Percentiles rank a stretch among this genome's conserved stretches.
These are phyloP conservation scores for Naganishia liquefaciens DNA, from an alignment of 1,284 basidiomycete species.

Conservation along the genomic window DNA sequence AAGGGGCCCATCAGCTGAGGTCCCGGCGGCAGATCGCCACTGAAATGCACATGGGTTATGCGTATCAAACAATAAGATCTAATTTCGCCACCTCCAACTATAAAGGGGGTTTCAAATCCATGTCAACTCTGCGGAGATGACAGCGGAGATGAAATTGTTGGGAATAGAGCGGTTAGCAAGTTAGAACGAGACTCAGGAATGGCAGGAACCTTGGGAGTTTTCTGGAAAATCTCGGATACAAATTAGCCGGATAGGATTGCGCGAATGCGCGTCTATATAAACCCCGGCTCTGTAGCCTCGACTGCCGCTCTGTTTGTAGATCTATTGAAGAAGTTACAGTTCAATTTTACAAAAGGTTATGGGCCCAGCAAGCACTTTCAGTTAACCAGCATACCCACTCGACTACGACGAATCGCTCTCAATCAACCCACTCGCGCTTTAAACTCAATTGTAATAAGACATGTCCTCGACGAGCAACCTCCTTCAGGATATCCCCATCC, in stretches of 20 bases:
- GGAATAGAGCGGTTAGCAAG: not conserved
- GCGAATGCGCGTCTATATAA: not conserved
- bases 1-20: no score
- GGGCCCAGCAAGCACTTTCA: constrained; percentile 2
- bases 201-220: not conserved
- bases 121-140: no score
- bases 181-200: not conserved
- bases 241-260: not conserved
- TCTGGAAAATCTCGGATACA: constrained; percentile 1
- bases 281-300: not conserved
- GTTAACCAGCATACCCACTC: not conserved
- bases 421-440: not conserved
- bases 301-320: not conserved
- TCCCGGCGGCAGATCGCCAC: no score
- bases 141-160: no score
- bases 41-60: no score
- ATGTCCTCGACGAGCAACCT: not conserved
- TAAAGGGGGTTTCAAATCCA: no score
- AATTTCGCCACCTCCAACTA: no score
- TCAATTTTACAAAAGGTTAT: constrained; percentile 6
- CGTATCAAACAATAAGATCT: no score
- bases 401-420: not conserved
- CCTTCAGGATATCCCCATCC: not conserved
- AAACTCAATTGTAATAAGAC: not conserved
- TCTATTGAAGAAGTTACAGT: not conserved